Conservation (phyloP, 306 rosid genomes). For the Cucurbita moschata region DNA sequence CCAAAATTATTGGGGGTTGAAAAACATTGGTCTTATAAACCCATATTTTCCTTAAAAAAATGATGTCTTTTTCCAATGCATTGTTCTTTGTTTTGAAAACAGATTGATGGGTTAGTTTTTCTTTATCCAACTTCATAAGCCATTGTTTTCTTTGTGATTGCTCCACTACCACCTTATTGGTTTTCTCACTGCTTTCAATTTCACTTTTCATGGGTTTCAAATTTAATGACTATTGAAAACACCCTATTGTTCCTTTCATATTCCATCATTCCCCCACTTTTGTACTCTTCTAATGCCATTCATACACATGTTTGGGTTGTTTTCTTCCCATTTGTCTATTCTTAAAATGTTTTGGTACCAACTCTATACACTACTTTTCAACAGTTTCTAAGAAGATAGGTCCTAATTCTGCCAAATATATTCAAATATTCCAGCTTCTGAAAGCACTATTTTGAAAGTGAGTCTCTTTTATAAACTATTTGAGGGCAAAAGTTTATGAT, state of each 20-base stretch:
- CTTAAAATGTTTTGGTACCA: background rate
- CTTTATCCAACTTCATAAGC: background rate
- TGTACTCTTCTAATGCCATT: background rate
- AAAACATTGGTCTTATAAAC: background rate
- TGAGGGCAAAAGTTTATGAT: background rate
- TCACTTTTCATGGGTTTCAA: background rate
- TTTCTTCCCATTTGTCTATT: background rate
- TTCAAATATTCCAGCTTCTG: background rate
- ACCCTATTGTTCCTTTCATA: background rate
- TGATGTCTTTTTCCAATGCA: background rate
- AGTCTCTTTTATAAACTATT: background rate
- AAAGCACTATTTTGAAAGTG: background rate
- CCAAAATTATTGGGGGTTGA: slow-evolving; percentile 3
- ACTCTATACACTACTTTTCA: background rate
- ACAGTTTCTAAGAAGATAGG: background rate
- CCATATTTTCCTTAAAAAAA: background rate
- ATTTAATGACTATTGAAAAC: too few species aligned
- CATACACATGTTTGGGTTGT: background rate
- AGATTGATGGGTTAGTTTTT: background rate
- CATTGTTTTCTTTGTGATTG: background rate
- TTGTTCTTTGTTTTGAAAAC: background rate
- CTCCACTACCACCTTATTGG: background rate
- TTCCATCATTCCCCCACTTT: background rate
- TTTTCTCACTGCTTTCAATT: slow-evolving; percentile 2
- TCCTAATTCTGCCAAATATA: too few species aligned